phyloP scores from a whole-genome alignment of 805 yeast species.

The Nakazawaea molendinolei region DNA sequence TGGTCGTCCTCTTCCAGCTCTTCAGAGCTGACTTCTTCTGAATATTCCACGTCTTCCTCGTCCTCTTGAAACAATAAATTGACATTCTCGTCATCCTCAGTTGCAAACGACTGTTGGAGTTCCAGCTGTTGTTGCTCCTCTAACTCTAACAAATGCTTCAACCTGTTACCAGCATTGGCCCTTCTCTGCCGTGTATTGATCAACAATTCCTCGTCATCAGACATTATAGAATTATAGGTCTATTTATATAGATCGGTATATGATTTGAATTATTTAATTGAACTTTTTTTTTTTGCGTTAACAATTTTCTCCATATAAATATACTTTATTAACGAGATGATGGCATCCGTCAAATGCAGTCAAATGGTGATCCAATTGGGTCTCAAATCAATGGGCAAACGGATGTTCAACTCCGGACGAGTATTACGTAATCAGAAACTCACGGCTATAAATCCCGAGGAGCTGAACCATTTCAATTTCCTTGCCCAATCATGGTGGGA shows the following conservation, averaged over 20 bases:
- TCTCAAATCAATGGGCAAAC: neutral
- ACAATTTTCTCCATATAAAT: too few relatives aligned
- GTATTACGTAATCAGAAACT: too few relatives aligned
- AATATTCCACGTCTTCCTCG: slow-evolving; percentile 46
- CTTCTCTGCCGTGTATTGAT: slow-evolving; percentile 74
- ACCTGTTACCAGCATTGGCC: slow-evolving; percentile 84
- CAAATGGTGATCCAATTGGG: neutral
- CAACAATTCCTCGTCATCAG: slow-evolving; percentile 39
- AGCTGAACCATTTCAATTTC: slow-evolving; percentile 73
- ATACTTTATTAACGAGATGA: too few relatives aligned
- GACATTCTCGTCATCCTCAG: slow-evolving; percentile 73
- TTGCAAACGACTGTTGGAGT: slow-evolving; percentile 16
- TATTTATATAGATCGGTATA: neutral
- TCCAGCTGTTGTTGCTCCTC: slow-evolving; percentile 45
- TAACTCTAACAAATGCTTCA: slow-evolving; percentile 64
- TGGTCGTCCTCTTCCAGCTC: slow-evolving; percentile 22
- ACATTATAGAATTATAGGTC: slow-evolving; percentile 1
- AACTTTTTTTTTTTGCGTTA: neutral
- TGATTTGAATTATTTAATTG: neutral
- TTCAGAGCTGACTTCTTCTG: slow-evolving; percentile 18
- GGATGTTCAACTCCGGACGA: neutral
- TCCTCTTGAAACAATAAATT: slow-evolving; percentile 63
- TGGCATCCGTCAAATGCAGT: too few relatives aligned
- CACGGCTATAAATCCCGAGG: slow-evolving; percentile 48
- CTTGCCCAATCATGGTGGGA: slow-evolving; percentile 99